Base-by-base conservation (phyloP, 441 rosid genomes). In the Gossypium gossypioides region DNA sequence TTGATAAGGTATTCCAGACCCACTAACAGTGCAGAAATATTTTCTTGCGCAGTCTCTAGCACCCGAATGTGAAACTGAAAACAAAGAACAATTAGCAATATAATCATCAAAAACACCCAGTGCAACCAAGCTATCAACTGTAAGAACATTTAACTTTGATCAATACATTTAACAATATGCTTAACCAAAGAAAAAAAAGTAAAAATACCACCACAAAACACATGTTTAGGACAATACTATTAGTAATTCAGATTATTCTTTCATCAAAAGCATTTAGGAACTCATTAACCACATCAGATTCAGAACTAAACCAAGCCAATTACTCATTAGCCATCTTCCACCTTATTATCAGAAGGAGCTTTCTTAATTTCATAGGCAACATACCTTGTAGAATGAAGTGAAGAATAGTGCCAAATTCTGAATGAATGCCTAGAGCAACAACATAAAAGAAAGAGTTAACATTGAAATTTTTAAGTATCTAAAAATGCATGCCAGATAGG, bases 1-100 rank as follows among this genome's bases (percentile, higher is more conserved):
- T 80, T 89, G 71, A 92, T 88, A 55, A 96, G 86, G 85, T 96
- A 96, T 63, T 93, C 98, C 56, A 93, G 97, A 80, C 98, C 99
- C 81, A 80, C 40, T 54, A 91, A 84, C 79, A 93, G 79, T 21
- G 86, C 81, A 81, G 89, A 54, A 8, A 89, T 79, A 82, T 81
- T 81, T 64, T 96, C 99, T 72, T 84, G 97, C 1, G 88, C 21
- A 59, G 90, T 78, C 82, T 93, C 99, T 72, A 96, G 81, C 65
- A 91, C 94, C 51, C 89, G 85, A 73, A 96, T 96, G 79, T 96
- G 99, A 80, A 74, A 82, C 99, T 96, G 93, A 71, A 7, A 62
- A 75, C 52, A 42, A 40, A 29, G 24, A 58, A 50, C 44, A 27
- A 27, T 24, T 65, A 74, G 60, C 10, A 51, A 50, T n/a, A 61